Percentiles rank a stretch among this genome's conserved stretches.
phyloP scores from a whole-genome alignment of 352 stramenopile species.

The Pythium insidiosum region DNA sequence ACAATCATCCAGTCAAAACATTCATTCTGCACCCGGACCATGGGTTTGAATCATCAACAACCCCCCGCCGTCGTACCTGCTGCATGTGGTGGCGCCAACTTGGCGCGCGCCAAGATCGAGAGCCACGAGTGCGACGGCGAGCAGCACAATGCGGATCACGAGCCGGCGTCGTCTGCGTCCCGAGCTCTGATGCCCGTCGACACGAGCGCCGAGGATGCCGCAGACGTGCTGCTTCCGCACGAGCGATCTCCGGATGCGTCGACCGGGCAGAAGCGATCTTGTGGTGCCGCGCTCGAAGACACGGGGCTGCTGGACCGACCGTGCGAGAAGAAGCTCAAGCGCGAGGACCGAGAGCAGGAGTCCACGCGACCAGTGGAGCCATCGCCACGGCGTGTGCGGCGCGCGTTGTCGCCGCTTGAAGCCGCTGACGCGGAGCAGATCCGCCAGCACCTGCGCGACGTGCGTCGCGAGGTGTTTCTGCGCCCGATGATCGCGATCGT shows the following conservation, averaged over 20 bases:
- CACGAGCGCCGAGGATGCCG: slow-evolving; percentile 2
- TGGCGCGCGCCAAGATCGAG: slow-evolving; percentile 11
- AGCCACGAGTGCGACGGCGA: not conserved
- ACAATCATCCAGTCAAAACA: slow-evolving; percentile 38
- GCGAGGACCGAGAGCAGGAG: slow-evolving; percentile 6
- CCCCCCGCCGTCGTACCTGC: slow-evolving; percentile 1
- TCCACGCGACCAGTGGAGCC: no score
- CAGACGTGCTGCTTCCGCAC: slow-evolving; percentile 15
- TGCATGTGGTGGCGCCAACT: slow-evolving; percentile 11
- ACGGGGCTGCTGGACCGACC: slow-evolving; percentile 13
- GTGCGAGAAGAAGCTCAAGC: slow-evolving; percentile 41
- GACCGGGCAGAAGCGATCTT: slow-evolving; percentile 9
- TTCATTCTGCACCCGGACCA: slow-evolving; percentile 27
- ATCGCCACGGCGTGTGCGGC: no score
- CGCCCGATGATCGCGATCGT: slow-evolving; percentile 56
- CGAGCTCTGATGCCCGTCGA: slow-evolving; percentile 4
- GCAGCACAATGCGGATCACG: not conserved
- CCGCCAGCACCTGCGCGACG: slow-evolving; percentile 60
- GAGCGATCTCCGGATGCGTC: slow-evolving; percentile 14
- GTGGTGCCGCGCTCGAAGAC: slow-evolving; percentile 1
- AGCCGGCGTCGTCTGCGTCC: no score
- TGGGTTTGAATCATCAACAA: slow-evolving; percentile 41
- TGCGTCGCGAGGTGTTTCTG: slow-evolving; percentile 61
- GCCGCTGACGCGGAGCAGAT: slow-evolving; percentile 46
- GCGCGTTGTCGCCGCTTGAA: slow-evolving; percentile 52